Percentiles rank a stretch among this genome's conserved stretches.
Conservation (phyloP, 2,329 filamentous ascomycete genomes). For the Diaporthe citri region DNA sequence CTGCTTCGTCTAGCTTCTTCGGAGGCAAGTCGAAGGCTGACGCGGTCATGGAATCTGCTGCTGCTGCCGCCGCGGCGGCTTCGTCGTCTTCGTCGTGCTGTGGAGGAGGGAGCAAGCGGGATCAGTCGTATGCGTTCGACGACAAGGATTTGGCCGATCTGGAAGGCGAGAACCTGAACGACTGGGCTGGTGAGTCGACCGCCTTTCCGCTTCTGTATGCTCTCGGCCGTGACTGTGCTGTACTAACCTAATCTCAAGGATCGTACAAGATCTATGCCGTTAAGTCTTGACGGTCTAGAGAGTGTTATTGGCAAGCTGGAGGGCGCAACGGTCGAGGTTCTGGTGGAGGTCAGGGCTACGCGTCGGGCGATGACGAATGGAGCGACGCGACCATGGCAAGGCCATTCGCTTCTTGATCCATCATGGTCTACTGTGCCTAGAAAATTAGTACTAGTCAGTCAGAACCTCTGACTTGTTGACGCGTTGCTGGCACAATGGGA, state of each 20-base stretch:
- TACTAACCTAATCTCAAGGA: slow-evolving; percentile 47
- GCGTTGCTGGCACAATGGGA: neutral
- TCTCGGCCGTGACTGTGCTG: neutral
- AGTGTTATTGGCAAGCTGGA: too few species aligned
- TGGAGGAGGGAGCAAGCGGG: slow-evolving; percentile 31
- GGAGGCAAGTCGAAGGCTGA: slow-evolving; percentile 40
- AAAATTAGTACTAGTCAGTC: too few species aligned
- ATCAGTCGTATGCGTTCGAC: slow-evolving; percentile 42
- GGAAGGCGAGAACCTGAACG: slow-evolving; percentile 59
- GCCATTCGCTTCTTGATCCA: neutral
- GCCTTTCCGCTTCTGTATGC: too few species aligned
- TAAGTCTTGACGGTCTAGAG: slow-evolving; percentile 50
- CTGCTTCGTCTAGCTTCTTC: slow-evolving; percentile 19
- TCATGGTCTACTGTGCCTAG: neutral
- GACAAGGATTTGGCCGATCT: slow-evolving; percentile 41
- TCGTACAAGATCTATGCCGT: slow-evolving; percentile 65
- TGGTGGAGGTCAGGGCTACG: neutral
- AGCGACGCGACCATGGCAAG: neutral
- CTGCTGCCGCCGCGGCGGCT: slow-evolving; percentile 31
- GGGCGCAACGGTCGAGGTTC: neutral
- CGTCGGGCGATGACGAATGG: neutral
- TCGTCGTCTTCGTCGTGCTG: slow-evolving; percentile 33
- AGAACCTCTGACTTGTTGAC: neutral
- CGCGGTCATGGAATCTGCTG: slow-evolving; percentile 37
- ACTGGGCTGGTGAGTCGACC: slow-evolving; percentile 60